Conservation (phyloP, 129 eudicot species). For the carrot (Daucus carota) region DNA sequence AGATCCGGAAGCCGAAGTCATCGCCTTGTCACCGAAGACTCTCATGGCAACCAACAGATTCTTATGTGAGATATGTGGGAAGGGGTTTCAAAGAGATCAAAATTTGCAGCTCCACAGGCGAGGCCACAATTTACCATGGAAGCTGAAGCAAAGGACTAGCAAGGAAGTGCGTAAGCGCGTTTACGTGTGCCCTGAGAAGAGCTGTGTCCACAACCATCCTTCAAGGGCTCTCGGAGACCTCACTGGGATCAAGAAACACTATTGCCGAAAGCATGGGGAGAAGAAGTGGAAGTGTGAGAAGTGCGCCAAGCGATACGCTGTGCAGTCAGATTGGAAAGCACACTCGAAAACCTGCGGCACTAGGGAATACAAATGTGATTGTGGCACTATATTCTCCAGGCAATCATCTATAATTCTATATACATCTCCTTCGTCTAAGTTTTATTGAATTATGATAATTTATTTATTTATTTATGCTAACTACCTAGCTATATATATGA, state of each 20-base stretch:
- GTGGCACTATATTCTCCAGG: slow-evolving; percentile 93
- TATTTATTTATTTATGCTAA: no score
- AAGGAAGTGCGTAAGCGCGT: slow-evolving; percentile 79
- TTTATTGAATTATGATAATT: no score
- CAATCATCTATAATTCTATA: slow-evolving; percentile 17
- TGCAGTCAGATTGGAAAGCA: slow-evolving; percentile 96
- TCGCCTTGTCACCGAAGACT: slow-evolving; percentile 87
- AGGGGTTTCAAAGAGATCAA: slow-evolving; percentile 97
- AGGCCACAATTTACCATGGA: slow-evolving; percentile 97
- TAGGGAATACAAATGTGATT: slow-evolving; percentile 84
- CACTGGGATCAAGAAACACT: slow-evolving; percentile 93
- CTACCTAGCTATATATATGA: not conserved
- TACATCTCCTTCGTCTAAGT: no score
- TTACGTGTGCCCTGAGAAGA: slow-evolving; percentile 88
- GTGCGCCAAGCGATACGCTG: slow-evolving; percentile 85
- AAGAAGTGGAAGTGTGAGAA: slow-evolving; percentile 98
- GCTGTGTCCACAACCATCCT: slow-evolving; percentile 86
- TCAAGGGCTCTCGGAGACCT: slow-evolving; percentile 93
- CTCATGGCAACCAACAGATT: slow-evolving; percentile 97
- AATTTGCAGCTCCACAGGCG: slow-evolving; percentile 85
- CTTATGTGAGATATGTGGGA: slow-evolving; percentile 90
- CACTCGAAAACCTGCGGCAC: slow-evolving; percentile 96
- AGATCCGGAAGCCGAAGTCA: slow-evolving; percentile 97
- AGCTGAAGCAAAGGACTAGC: slow-evolving; percentile 81
- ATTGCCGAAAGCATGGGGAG: slow-evolving; percentile 86